Evolutionary conservation across 805 yeast genomes (phyloP).

Genomic region (Saccharomycopsis sp.): DNA sequence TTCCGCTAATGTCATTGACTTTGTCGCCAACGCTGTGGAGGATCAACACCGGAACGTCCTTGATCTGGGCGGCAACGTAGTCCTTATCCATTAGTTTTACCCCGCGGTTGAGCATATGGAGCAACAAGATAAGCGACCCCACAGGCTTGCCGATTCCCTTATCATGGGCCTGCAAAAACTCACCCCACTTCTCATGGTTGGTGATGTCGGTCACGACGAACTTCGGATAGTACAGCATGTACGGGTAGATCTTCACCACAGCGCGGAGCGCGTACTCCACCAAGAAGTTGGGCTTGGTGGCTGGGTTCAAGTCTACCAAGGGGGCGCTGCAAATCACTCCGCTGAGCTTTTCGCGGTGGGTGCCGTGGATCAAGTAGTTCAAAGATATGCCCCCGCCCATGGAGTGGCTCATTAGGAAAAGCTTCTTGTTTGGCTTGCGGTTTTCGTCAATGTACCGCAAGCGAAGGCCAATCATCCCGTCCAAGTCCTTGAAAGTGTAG

Average conservation of each 20-base stretch:
- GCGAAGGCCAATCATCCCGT: slow-evolving; percentile 40
- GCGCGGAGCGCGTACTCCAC: too few species aligned
- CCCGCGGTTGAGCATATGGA: slow-evolving; percentile 61
- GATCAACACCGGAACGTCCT: slow-evolving; percentile 41
- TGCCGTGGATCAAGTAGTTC: slow-evolving; percentile 54
- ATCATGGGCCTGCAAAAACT: slow-evolving; percentile 33
- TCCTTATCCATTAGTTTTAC: slow-evolving; percentile 34
- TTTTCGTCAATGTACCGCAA: slow-evolving; percentile 23
- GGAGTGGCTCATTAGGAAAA: slow-evolving; percentile 58
- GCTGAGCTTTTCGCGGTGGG: slow-evolving; percentile 35
- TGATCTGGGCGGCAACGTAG: slow-evolving; percentile 24
- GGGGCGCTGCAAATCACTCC: slow-evolving; percentile 53
- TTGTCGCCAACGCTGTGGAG: slow-evolving; percentile 58
- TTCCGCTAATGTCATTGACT: slow-evolving; percentile 45
- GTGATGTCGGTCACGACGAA: slow-evolving; percentile 46
- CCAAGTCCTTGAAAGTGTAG: slow-evolving; percentile 50
- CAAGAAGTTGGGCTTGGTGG: slow-evolving; percentile 44
- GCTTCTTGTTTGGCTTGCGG: slow-evolving; percentile 29
- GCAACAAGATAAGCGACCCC: slow-evolving; percentile 46
- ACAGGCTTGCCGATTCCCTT: slow-evolving; percentile 23
- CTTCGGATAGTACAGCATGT: too few species aligned
- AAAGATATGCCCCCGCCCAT: slow-evolving; percentile 75
- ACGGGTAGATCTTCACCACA: too few species aligned
- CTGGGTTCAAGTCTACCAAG: slow-evolving; percentile 46
- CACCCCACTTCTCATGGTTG: slow-evolving; percentile 36